A percentile compares a stretch with the other conserved stretches of the same genome.
phyloP scores from a whole-genome alignment of 768 basidiomycete species.

The Tylopilus sp. region DNA sequence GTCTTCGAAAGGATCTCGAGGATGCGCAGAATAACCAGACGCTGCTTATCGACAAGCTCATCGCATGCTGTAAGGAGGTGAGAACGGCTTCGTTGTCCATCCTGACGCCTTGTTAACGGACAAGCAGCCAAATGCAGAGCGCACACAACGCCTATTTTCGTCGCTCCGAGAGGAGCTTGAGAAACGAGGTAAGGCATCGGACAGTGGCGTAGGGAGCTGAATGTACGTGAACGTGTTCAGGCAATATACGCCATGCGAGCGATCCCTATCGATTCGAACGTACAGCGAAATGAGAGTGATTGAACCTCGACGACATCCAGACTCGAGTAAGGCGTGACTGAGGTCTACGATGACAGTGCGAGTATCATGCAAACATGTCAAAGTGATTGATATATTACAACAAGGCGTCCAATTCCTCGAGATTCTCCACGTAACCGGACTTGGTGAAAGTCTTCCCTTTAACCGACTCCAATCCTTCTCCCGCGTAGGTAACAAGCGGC shows the following conservation, averaged over 20 bases:
- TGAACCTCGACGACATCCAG: neutral
- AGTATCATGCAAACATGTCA: constrained; percentile 3
- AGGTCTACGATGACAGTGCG: neutral
- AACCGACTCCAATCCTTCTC: constrained; percentile 80
- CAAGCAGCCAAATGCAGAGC: constrained; percentile 73
- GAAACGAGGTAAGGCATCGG: constrained; percentile 54
- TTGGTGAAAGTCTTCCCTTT: constrained; percentile 76
- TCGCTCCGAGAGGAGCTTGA: constrained; percentile 83
- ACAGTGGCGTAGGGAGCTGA: constrained; percentile 46
- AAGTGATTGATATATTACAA: constrained; percentile 32
- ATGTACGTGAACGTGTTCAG: constrained; percentile 11
- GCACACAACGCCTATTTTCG: constrained; percentile 75
- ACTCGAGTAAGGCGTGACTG: neutral
- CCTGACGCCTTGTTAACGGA: constrained; percentile 9
- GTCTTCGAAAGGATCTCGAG: constrained; percentile 73
- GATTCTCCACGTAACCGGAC: constrained; percentile 61
- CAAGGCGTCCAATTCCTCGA: constrained; percentile 73
- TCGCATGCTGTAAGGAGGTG: constrained; percentile 86
- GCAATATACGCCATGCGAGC: constrained; percentile 15
- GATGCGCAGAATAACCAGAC: constrained; percentile 77
- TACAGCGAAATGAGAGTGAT: too few relatives aligned
- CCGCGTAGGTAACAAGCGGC: constrained; percentile 84
- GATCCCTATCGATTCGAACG: constrained; percentile 10
- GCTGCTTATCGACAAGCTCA: constrained; percentile 78
- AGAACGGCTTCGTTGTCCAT: constrained; percentile 23